Percentiles rank a stretch among this genome's conserved stretches.
phyloP scores from a whole-genome alignment of 1,284 basidiomycete species.

The Mycosarcoma maydis region DNA sequence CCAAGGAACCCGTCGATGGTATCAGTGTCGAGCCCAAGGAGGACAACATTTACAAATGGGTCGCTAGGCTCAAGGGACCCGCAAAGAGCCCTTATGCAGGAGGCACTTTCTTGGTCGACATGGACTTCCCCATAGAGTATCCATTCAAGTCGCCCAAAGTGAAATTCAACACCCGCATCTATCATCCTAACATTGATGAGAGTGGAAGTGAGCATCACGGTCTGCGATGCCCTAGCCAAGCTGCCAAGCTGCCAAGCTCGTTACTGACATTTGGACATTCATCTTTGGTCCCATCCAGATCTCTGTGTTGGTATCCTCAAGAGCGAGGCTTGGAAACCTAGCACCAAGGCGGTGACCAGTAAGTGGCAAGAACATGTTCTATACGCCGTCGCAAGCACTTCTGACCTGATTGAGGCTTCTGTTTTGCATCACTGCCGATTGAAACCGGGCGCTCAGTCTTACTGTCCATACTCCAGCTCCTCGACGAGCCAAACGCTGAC shows the following conservation, averaged over 20 bases:
- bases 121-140: conserved; percentile 67
- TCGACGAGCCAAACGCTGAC: conserved; percentile 63
- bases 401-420: conserved; percentile 7
- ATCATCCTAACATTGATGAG: conserved; percentile 67
- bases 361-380: no score
- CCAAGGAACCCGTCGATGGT: conserved; percentile 50
- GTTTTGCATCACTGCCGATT: not conserved
- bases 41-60: conserved; percentile 61
- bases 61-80: conserved; percentile 49
- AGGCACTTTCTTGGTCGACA: conserved; percentile 61
- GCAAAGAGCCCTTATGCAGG: conserved; percentile 57
- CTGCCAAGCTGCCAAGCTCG: not conserved
- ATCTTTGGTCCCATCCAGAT: conserved; percentile 3
- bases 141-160: conserved; percentile 67
- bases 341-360: conserved; percentile 64
- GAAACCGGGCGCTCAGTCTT: conserved; percentile 59
- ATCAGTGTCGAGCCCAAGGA: conserved; percentile 53
- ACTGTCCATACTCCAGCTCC: conserved; percentile 58
- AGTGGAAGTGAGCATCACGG: conserved; percentile 54
- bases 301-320: conserved; percentile 65
- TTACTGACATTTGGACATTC: not conserved
- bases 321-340: conserved; percentile 67
- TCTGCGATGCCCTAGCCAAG: not conserved
- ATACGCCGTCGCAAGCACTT: no score
- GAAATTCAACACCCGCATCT: conserved; percentile 60